Conservation (phyloP, 805 yeast genomes). For the Lipomyces kockii region DNA sequence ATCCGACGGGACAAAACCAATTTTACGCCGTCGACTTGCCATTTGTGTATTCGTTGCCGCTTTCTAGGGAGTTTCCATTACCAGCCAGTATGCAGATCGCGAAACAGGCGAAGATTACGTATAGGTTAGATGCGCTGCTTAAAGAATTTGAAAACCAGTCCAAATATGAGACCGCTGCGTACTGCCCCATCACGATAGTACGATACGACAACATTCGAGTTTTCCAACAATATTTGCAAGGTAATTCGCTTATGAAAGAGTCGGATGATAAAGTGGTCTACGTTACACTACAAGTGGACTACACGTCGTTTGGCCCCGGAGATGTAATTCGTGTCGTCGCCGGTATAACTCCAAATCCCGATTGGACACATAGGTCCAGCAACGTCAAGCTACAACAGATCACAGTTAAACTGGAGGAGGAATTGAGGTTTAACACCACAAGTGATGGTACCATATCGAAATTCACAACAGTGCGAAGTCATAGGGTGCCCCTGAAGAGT, state of each 20-base stretch:
- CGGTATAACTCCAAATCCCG: conserved; percentile 46
- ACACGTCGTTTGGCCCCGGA: conserved; percentile 49
- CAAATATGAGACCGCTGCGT: background rate
- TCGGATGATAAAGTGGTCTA: conserved; percentile 47
- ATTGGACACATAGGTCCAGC: conserved; percentile 45
- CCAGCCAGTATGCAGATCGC: conserved; percentile 45
- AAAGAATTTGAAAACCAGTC: conserved; percentile 6
- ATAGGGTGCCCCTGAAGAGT: conserved; percentile 39
- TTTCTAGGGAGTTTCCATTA: conserved; percentile 44
- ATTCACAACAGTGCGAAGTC: conserved; percentile 43
- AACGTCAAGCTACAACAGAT: conserved; percentile 47
- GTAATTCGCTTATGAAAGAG: conserved; percentile 38
- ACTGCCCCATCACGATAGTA: conserved; percentile 45
- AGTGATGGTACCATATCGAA: conserved; percentile 44
- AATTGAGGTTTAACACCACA: conserved; percentile 42
- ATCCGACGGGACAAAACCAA: conserved; percentile 34
- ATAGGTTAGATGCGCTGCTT: conserved; percentile 46
- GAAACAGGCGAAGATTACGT: conserved; percentile 38
- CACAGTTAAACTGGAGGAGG: conserved; percentile 46
- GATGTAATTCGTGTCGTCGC: conserved; percentile 44
- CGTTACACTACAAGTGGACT: conserved; percentile 44
- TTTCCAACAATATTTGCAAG: conserved; percentile 46
- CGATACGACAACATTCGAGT: conserved; percentile 49
- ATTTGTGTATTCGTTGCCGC: conserved; percentile 43
- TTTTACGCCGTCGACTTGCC: conserved; percentile 48